Conservation (phyloP, 2,329 filamentous ascomycete genomes). For the Trichoderma hamatum region DNA sequence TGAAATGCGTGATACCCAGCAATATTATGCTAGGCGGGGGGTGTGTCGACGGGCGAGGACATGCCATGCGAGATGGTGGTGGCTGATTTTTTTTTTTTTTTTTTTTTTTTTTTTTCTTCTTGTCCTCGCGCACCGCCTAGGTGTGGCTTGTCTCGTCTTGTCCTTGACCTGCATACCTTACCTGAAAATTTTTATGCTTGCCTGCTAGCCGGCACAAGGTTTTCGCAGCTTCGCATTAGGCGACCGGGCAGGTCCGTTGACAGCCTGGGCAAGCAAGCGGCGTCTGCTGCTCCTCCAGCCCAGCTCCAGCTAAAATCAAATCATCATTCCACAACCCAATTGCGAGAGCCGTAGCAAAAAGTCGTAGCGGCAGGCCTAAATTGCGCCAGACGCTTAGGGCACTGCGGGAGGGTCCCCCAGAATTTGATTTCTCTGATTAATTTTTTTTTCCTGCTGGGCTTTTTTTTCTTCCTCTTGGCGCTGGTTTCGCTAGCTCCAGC, state of each 20-base stretch:
- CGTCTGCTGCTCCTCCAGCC: too few species aligned
- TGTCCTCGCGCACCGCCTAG: slow-evolving; percentile 19
- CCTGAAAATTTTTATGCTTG: slow-evolving; percentile 6
- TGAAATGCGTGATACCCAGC: slow-evolving; percentile 6
- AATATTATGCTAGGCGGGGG: slow-evolving; percentile 3
- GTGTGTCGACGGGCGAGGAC: background rate
- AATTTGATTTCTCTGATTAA: background rate
- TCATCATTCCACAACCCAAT: background rate
- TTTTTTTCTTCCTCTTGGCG: slow-evolving; percentile 4
- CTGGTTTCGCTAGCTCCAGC: background rate
- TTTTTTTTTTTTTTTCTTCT: slow-evolving; percentile 1
- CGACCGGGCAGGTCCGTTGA: slow-evolving; percentile 25
- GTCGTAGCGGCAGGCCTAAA: slow-evolving; percentile 5
- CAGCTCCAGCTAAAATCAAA: slow-evolving; percentile 15
- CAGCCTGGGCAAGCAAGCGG: background rate
- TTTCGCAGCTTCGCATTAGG: background rate
- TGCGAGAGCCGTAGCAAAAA: slow-evolving; percentile 9
- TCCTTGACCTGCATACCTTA: slow-evolving; percentile 15
- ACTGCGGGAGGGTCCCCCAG: slow-evolving; percentile 15
- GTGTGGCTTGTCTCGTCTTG: slow-evolving; percentile 16
- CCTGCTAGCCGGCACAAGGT: background rate
- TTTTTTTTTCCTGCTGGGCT: background rate
- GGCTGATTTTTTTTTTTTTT: slow-evolving; percentile 6
- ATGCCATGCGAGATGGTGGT: slow-evolving; percentile 4
- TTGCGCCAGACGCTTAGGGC: slow-evolving; percentile 9